A percentile compares a stretch with the other conserved stretches of the same genome.
Conservation (phyloP, 2,329 filamentous ascomycete genomes). For the Purpureocillium takamizusanense region DNA sequence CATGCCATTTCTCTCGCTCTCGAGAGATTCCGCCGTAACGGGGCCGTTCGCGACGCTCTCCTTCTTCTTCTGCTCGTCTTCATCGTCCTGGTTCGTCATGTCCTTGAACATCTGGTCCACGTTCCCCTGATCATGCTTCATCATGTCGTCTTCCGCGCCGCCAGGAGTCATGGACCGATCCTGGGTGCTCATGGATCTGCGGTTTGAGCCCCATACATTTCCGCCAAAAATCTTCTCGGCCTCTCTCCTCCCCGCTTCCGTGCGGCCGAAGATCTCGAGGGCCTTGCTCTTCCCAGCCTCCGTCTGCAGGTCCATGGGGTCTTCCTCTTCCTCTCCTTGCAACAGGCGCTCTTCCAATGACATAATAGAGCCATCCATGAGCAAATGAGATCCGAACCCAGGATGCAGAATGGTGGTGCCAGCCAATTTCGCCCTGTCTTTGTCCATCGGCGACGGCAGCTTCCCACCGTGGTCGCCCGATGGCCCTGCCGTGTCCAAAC, state of each 20-base stretch:
- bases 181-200: conserved; percentile 17
- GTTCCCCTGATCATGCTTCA: conserved; percentile 33
- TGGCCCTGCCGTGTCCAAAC: conserved; percentile 8
- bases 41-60: conserved; percentile 14
- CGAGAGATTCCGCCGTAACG: conserved; percentile 32
- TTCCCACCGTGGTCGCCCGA: conserved; percentile 20
- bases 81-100: conserved; percentile 44
- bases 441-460: conserved; percentile 12
- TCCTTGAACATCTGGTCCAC: conserved; percentile 49
- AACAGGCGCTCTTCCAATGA: conserved; percentile 43
- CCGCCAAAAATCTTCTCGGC: conserved; percentile 43
- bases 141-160: conserved; percentile 17
- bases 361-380: conserved; percentile 28
- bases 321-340: conserved; percentile 33
- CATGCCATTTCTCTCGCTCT: conserved; percentile 36
- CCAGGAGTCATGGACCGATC: conserved; percentile 16
- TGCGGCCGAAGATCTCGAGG: conserved; percentile 42
- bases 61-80: conserved; percentile 31
- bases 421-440: conserved; percentile 21
- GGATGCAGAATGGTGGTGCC: conserved; percentile 32
- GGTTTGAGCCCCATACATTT: conserved; percentile 33
- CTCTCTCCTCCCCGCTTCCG: conserved; percentile 38
- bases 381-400: conserved; percentile 33
- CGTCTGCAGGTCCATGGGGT: conserved; percentile 35
- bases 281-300: conserved; percentile 39